Base-by-base conservation (phyloP, 2,329 filamentous ascomycete species). In the Penicillium italicum region DNA sequence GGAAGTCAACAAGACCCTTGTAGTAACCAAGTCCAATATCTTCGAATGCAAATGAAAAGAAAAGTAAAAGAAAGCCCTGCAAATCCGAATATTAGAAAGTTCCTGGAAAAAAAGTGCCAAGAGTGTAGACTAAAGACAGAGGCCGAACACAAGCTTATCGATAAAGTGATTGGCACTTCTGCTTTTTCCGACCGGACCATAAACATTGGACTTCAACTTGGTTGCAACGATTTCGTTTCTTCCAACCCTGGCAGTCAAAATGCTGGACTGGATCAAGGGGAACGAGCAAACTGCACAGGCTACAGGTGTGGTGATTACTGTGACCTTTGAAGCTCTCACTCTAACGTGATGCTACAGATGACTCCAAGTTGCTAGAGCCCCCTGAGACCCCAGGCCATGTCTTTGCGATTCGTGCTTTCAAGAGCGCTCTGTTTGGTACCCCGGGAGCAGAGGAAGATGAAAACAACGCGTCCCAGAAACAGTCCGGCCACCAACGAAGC, bases 391-490 rank as follows among this genome's bases (percentile, higher is more conserved):
- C 85, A 9, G 85, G 84, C 44, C 84, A 84, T 44, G 78, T 87
- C 22, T 88, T 88, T 68, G 85, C 85, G 18, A 81, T 86, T 53
- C 85, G 85, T 65, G 85, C 85, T 16, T 85, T 87, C 71, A 85
- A 83, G 64, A 83, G 84, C 58, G 82, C 83, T 41, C 72, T 88
- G 53, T 87, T 85, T 71, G 84, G 84, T 26, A 87, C 85, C 0
- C 85, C 85, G 14, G 79, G 80, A 22, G 79, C 79, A 11, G 75
- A 79, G 38, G 76, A 81, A 30, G 72, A 73, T 10, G 60, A 64
- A 22, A 66, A 65, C 33, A 50, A 34, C 59, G 56, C 52, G 6
- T 41, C 55, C 7, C 57, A 58, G 22, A 63, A 61, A 12, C 47
- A 56, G 42, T 34, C 59, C 38, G 59, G 40, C 49, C 64, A 62